Evolutionary conservation across 768 basidiomycete genomes (phyloP).

Genomic region (Lactifluus hygrophoroides): DNA sequence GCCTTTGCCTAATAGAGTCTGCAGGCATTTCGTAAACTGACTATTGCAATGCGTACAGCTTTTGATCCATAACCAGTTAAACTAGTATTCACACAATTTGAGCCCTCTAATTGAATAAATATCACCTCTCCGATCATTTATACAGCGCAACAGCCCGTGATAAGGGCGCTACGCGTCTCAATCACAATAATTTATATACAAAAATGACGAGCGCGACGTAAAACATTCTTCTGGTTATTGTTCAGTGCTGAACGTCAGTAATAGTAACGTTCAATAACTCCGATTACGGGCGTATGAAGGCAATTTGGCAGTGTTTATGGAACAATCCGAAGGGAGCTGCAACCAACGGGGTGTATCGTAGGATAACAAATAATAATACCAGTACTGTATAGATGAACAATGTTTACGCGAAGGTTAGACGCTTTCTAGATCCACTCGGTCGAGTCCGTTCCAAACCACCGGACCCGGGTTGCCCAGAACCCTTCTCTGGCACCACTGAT

Average conservation of each 20-base stretch:
- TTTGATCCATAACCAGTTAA: not conserved
- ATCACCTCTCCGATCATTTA: not conserved
- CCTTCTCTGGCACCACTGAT: slow-evolving; percentile 19
- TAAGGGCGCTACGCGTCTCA: not conserved
- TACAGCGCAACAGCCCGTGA: not conserved
- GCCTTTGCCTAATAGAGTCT: slow-evolving; percentile 38
- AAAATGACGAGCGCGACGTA: no score
- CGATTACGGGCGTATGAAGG: not conserved
- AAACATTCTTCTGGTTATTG: not conserved
- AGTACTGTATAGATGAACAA: not conserved
- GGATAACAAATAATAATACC: slow-evolving; percentile 1
- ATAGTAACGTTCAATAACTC: not conserved
- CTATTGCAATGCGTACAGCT: slow-evolving; percentile 1
- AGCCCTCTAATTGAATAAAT: slow-evolving; percentile 4
- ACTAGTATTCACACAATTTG: not conserved
- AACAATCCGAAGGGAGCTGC: not conserved
- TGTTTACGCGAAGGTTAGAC: slow-evolving; percentile 12
- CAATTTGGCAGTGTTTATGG: not conserved
- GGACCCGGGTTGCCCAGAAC: not conserved
- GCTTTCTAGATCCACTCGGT: slow-evolving; percentile 2
- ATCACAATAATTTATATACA: not conserved
- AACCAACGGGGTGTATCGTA: not conserved
- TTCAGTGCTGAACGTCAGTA: no score
- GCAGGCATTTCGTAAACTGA: not conserved
- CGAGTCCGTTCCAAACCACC: not conserved